Base-by-base conservation (phyloP, 805 yeast genomes). In the Debaryomyces castellii region DNA sequence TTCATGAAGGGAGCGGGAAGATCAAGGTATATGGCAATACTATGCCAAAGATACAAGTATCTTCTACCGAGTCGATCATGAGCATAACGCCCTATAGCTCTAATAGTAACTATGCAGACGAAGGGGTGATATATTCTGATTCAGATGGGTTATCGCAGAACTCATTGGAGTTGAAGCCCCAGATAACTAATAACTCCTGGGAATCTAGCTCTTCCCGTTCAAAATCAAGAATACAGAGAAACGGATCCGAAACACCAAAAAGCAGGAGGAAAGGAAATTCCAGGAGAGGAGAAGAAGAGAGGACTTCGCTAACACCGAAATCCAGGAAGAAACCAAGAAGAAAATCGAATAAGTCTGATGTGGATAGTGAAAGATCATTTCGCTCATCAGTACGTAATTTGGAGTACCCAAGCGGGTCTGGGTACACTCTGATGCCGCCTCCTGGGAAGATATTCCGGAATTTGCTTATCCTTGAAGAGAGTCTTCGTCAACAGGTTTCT, bases 401-500 rank as follows among this genome's bases (percentile, higher is more conserved):
- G 1, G 59, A 50, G 11, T 44, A 36, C 27, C 49, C 49, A 7
- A 34, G 45, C 3, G 67, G 65, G 2, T 52, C 61, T 39, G 69
- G 69, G 8, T 64, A 64, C 43, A 59, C 66, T 4, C 60, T 58
- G 51, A 57, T 63, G 21, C 77, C 76, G 2, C 79, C 82, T 6
- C 76, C 87, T 0, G 87, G 90, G 1, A 84, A 85, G 70, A 82
- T 89, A 12, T 89, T 85, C 62, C 77, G 95, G 39, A 90, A 92
- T 61, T 66, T 94, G 53, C 69, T 92, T 40, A 85, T 92, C 12
- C 64, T 91, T 43, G 99, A 92, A 63, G 96, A 91, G 59, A 83
- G 89, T 44, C 71, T 94, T 41, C 76, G 97, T 33, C 83, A 79
- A 49, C 98, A 92, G 66, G 87, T 85, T 40, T 69, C 76, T n/a